A percentile compares a stretch with the other conserved stretches of the same genome.
Evolutionary conservation across 2,329 filamentous ascomycete species (phyloP).

Genomic region (Ophiocordyceps australis): DNA sequence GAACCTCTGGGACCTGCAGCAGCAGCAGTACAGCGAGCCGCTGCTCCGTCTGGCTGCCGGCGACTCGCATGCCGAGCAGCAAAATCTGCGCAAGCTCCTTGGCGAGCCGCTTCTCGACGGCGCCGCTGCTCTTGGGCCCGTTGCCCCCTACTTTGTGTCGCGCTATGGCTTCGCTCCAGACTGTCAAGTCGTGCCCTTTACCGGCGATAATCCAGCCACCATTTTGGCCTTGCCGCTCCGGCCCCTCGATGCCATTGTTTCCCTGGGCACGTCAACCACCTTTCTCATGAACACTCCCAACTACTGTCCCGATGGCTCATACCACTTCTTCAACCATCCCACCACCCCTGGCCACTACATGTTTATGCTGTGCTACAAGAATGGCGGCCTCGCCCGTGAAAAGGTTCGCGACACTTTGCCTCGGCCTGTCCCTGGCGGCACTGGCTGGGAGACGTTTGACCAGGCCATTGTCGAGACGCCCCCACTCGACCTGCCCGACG

Average conservation of each 20-base stretch:
- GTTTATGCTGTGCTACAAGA: conserved; percentile 99
- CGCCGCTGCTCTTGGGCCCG: conserved; percentile 55
- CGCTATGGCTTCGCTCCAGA: conserved; percentile 61
- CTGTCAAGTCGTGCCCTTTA: conserved; percentile 71
- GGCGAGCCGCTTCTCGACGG: conserved; percentile 68
- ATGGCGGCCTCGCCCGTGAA: conserved; percentile 84
- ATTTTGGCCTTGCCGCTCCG: conserved; percentile 81
- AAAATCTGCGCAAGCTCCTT: conserved; percentile 57
- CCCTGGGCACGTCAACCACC: conserved; percentile 85
- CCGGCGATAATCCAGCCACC: conserved; percentile 89
- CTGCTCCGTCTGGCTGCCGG: conserved; percentile 61
- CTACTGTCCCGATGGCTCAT: conserved; percentile 76
- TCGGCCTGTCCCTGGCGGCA: conserved; percentile 19
- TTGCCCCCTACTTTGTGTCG: conserved; percentile 62
- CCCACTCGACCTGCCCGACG: conserved; percentile 43
- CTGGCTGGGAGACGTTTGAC: conserved; percentile 72
- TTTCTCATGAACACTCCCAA: conserved; percentile 94
- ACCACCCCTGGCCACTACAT: conserved; percentile 84
- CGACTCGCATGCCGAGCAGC: conserved; percentile 27
- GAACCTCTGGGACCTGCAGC: conserved; percentile 85
- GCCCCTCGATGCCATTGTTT: conserved; percentile 83
- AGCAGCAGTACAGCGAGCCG: conserved; percentile 53
- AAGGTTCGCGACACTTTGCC: conserved; percentile 71
- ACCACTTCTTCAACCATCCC: conserved; percentile 97
- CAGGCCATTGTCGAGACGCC: conserved; percentile 46